Percentiles rank a stretch among this genome's conserved stretches.
These are phyloP conservation scores for Colletotrichum australisinense DNA, from an alignment of 2,329 filamentous ascomycete species.

Conservation along the genomic window DNA sequence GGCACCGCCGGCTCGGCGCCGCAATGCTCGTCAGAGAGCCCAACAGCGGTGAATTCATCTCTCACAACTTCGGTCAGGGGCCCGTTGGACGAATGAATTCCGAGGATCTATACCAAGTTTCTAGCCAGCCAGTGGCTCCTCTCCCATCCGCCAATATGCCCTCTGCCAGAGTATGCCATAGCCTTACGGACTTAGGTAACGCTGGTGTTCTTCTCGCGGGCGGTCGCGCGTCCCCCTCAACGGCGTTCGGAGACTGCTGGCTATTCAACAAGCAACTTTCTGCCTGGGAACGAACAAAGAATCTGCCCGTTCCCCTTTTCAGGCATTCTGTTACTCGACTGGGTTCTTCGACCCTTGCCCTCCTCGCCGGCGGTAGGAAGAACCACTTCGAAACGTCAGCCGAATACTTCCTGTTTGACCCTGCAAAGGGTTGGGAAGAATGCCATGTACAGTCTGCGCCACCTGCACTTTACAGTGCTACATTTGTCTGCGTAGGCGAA, in stretches of 20 bases:
- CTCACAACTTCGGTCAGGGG: constrained; percentile 57
- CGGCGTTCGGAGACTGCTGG: constrained; percentile 81
- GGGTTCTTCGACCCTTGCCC: constrained; percentile 58
- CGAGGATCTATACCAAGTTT: constrained; percentile 60
- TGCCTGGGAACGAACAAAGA: constrained; percentile 72
- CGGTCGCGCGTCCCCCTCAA: constrained; percentile 81
- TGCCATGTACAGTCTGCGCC: constrained; percentile 52
- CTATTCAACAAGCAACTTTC: constrained; percentile 65
- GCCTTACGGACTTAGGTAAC: constrained; percentile 73
- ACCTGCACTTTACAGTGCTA: constrained; percentile 56
- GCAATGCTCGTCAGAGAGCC: constrained; percentile 54
- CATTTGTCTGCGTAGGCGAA: constrained; percentile 46
- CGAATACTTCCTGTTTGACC: constrained; percentile 65
- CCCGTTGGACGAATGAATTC: constrained; percentile 58
- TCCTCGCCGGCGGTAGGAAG: constrained; percentile 73
- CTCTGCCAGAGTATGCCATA: constrained; percentile 76
- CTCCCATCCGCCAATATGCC: constrained; percentile 48
- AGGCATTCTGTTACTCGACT: constrained; percentile 75
- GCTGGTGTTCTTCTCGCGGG: constrained; percentile 75
- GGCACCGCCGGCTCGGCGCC: constrained; percentile 71
- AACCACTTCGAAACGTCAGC: constrained; percentile 59
- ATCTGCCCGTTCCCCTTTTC: constrained; percentile 78
- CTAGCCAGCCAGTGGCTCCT: constrained; percentile 18
- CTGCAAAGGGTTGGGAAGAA: constrained; percentile 57
- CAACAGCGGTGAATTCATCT: constrained; percentile 56